Evolutionary conservation across 2,329 filamentous ascomycete species (phyloP).

Genomic region (Cladosporium colombiae): DNA sequence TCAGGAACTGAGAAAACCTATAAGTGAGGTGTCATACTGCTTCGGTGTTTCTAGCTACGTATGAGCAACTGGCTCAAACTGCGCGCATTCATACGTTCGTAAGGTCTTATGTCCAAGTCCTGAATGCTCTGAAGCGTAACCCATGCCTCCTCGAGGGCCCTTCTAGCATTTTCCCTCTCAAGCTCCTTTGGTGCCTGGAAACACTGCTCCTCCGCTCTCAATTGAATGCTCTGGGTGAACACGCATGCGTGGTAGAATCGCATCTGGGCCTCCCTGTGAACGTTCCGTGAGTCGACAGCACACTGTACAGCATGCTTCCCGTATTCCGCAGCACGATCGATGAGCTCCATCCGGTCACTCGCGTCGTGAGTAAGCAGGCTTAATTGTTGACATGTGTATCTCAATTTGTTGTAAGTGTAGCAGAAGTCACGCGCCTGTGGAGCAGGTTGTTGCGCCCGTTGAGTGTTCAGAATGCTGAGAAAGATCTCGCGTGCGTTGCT

Average conservation of each 20-base stretch:
- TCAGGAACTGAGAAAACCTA: no score
- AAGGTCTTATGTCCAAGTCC: not conserved
- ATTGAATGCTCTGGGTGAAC: not conserved
- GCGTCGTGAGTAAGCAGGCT: no score
- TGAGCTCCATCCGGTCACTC: no score
- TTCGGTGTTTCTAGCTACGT: not conserved
- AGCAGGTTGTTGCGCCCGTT: no score
- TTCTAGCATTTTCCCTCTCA: not conserved
- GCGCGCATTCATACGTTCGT: not conserved
- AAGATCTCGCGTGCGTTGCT: no score
- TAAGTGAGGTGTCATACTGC: no score
- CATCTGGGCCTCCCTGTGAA: not conserved
- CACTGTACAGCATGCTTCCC: not conserved
- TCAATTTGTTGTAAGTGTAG: no score
- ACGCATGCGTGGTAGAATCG: not conserved
- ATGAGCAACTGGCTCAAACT: not conserved
- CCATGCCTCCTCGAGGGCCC: not conserved
- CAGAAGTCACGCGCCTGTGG: no score
- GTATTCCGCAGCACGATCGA: not conserved
- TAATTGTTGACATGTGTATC: no score
- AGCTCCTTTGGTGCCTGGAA: not conserved
- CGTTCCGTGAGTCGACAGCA: not conserved
- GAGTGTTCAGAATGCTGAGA: no score
- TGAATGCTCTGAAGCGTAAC: not conserved
- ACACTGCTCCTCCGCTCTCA: not conserved